phyloP scores from a whole-genome alignment of 1,139 yeast genomes.

The Protomyces gravidus region DNA sequence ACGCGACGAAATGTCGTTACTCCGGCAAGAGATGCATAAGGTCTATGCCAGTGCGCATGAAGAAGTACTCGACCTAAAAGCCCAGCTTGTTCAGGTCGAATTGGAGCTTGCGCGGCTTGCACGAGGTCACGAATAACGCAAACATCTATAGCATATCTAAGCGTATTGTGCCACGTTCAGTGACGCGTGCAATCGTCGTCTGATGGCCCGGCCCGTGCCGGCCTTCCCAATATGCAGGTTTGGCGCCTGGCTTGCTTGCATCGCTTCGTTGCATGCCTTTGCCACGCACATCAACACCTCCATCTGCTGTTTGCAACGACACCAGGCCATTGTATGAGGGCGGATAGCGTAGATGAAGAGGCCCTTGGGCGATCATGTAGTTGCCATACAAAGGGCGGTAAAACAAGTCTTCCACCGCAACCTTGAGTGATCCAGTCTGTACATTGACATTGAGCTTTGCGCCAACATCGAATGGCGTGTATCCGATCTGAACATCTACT shows the following conservation, averaged over 20 bases:
- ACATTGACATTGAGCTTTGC: constrained; percentile 10
- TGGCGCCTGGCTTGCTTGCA: neutral
- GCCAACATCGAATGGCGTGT: constrained; percentile 15
- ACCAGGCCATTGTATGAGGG: constrained; percentile 6
- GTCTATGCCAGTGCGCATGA: constrained; percentile 24
- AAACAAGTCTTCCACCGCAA: constrained; percentile 6
- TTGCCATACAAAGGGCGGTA: constrained; percentile 16
- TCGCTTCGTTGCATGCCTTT: neutral
- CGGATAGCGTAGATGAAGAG: constrained; percentile 5
- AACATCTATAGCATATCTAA: neutral
- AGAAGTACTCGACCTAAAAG: constrained; percentile 25
- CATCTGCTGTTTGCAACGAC: neutral
- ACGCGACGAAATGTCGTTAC: constrained; percentile 19
- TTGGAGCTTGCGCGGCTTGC: constrained; percentile 15
- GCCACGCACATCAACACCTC: constrained; percentile 1
- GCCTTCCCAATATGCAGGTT: neutral
- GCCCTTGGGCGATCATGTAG: constrained; percentile 4
- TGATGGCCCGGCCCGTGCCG: neutral
- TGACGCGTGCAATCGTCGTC: neutral
- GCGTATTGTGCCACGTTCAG: neutral
- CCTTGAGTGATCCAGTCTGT: neutral
- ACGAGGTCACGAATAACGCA: neutral
- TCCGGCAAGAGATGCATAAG: constrained; percentile 29
- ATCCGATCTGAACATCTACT: constrained; percentile 10
- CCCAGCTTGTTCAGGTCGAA: constrained; percentile 24